phyloP scores from a whole-genome alignment of 169 alveolate species.

The Eimeria sp. region DNA sequence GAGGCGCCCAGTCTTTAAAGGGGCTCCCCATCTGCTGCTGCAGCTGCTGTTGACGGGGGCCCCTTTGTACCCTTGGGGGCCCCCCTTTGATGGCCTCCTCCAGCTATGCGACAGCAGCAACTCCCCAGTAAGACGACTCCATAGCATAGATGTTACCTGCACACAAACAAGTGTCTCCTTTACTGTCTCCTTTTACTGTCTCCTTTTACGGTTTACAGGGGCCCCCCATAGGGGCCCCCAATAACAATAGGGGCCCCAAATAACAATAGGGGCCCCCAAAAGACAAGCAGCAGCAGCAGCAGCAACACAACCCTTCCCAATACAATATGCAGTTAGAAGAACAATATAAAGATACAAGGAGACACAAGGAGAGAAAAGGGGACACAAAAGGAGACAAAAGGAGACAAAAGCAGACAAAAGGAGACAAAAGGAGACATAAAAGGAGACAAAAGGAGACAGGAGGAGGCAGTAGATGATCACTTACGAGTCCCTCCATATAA shows the following conservation, averaged over 20 bases:
- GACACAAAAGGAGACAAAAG: not conserved
- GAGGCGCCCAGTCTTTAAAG: not conserved
- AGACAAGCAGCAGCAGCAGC: no score
- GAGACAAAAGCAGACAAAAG: not conserved
- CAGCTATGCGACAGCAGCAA: conserved; percentile 75
- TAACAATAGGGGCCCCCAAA: not conserved
- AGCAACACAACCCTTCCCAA: no score
- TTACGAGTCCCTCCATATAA: not conserved
- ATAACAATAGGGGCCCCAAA: conserved; percentile 8
- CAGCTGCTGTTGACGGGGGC: not conserved
- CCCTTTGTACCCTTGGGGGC: not conserved
- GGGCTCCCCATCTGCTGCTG: not conserved
- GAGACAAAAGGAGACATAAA: not conserved
- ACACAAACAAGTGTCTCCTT: not conserved
- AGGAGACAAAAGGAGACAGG: not conserved
- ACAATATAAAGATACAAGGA: no score
- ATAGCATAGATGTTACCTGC: conserved; percentile 70
- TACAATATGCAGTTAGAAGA: no score
- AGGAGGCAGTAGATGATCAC: not conserved
- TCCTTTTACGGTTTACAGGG: not conserved
- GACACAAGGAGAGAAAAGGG: not conserved
- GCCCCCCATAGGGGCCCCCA: not conserved
- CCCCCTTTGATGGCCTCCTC: conserved; percentile 56
- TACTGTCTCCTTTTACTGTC: not conserved
- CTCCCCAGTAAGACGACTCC: conserved; percentile 74